Conservation (phyloP, 2,329 filamentous ascomycete species). For the Aspergillus sp. region DNA sequence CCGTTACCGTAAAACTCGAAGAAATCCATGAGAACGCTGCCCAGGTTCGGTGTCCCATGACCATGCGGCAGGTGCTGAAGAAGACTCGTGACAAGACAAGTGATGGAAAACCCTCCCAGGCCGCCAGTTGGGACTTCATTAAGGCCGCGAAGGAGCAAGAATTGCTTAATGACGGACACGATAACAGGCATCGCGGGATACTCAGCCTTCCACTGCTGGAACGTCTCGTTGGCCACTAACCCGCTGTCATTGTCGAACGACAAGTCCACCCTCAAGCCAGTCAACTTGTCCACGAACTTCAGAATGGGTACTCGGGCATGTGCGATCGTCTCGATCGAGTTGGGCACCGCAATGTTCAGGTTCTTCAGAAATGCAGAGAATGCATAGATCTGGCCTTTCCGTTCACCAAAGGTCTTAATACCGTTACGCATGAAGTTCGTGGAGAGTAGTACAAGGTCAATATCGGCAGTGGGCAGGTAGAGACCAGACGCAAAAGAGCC, state of each 20-base stretch:
- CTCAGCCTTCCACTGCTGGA: constrained; percentile 72
- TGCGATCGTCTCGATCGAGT: constrained; percentile 67
- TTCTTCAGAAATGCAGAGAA: constrained; percentile 63
- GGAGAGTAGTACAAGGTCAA: constrained; percentile 85
- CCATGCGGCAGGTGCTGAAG: constrained; percentile 76
- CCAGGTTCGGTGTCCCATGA: constrained; percentile 69
- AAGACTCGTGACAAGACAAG: constrained; percentile 88
- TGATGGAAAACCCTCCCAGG: constrained; percentile 90
- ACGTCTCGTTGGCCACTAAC: constrained; percentile 76
- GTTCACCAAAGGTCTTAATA: constrained; percentile 53
- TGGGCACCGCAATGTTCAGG: constrained; percentile 58
- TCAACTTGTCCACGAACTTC: constrained; percentile 80
- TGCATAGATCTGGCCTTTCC: constrained; percentile 58
- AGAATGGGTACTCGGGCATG: constrained; percentile 85
- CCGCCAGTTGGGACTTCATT: constrained; percentile 92
- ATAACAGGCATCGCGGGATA: constrained; percentile 85
- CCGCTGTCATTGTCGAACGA: constrained; percentile 93
- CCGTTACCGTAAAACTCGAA: constrained; percentile 84
- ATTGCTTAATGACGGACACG: constrained; percentile 88
- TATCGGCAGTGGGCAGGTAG: constrained; percentile 78
- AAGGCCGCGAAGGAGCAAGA: constrained; percentile 80
- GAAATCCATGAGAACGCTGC: constrained; percentile 81
- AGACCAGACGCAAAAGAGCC: constrained; percentile 91
- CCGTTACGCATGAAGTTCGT: constrained; percentile 58
- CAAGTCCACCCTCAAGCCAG: constrained; percentile 82